Conservation (phyloP, 768 basidiomycete genomes). For the Podaxis carcinomalis region DNA sequence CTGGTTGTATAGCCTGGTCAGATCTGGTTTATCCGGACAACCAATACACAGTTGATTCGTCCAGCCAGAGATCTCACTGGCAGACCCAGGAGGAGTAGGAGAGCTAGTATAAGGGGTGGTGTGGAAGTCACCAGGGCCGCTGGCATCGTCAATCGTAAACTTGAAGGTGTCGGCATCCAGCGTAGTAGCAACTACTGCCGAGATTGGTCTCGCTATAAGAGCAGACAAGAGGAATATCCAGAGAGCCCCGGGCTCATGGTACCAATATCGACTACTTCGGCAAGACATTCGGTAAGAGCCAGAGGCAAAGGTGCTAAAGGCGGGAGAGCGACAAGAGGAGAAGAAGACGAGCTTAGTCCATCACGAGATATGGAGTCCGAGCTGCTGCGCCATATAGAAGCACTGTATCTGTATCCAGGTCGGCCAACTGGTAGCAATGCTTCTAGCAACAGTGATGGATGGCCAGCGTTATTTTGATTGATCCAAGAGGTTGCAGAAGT, state of each 20-base stretch:
- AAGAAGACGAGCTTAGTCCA: not conserved
- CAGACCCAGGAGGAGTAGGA: not conserved
- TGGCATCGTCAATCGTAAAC: not conserved
- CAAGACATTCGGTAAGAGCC: not conserved
- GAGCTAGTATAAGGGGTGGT: not conserved
- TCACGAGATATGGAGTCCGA: not conserved
- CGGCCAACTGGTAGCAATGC: not conserved
- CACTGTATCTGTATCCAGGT: not conserved
- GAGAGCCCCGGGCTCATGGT: not conserved
- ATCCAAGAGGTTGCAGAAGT: not conserved
- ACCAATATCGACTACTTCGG: not conserved
- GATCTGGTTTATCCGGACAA: conserved; percentile 22
- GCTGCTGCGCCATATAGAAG: too few species aligned
- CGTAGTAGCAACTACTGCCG: not conserved
- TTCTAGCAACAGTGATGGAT: not conserved
- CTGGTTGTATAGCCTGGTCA: conserved; percentile 16
- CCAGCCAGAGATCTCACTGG: conserved; percentile 16
- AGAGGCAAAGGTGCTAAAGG: not conserved
- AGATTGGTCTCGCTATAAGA: not conserved
- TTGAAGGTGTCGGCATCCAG: not conserved
- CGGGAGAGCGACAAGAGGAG: not conserved
- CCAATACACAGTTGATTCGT: conserved; percentile 18
- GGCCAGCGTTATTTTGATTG: not conserved
- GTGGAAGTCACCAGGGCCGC: not conserved
- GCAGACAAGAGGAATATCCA: not conserved